phyloP scores from a whole-genome alignment of 2,329 filamentous ascomycete species.

The Penicillium occitanis region DNA sequence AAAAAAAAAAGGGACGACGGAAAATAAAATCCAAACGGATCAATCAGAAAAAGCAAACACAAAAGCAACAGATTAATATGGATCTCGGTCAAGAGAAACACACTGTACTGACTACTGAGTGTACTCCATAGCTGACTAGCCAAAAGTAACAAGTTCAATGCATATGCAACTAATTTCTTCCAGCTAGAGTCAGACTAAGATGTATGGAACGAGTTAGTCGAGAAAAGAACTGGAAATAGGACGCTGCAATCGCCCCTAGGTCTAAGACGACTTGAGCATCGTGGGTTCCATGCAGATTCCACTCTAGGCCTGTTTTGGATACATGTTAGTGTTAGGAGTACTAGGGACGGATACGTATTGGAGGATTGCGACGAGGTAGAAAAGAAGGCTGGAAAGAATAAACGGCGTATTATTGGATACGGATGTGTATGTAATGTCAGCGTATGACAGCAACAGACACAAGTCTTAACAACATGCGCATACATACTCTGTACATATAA shows the following conservation, averaged over 20 bases:
- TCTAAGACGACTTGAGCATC: slow-evolving; percentile 12
- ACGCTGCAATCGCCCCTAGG: neutral
- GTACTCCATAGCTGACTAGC: neutral
- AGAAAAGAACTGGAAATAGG: slow-evolving; percentile 1
- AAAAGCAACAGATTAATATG: slow-evolving; percentile 19
- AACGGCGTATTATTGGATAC: slow-evolving; percentile 1
- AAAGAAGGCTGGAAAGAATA: neutral
- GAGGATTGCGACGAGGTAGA: neutral
- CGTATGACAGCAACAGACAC: neutral
- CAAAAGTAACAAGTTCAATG: neutral
- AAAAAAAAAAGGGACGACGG: slow-evolving; percentile 20
- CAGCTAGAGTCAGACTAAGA: neutral
- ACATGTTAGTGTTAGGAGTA: neutral
- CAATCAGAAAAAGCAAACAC: slow-evolving; percentile 25
- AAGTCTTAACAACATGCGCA: neutral
- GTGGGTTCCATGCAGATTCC: slow-evolving; percentile 20
- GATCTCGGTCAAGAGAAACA: slow-evolving; percentile 8
- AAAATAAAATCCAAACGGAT: slow-evolving; percentile 22
- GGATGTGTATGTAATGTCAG: neutral
- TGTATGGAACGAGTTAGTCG: neutral
- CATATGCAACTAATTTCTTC: neutral
- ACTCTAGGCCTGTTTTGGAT: slow-evolving; percentile 14
- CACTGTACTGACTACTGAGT: neutral
- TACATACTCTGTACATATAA: neutral
- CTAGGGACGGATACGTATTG: neutral